phyloP scores from a whole-genome alignment of 495 filamentous ascomycete species.

The Filosporella fistucella region DNA sequence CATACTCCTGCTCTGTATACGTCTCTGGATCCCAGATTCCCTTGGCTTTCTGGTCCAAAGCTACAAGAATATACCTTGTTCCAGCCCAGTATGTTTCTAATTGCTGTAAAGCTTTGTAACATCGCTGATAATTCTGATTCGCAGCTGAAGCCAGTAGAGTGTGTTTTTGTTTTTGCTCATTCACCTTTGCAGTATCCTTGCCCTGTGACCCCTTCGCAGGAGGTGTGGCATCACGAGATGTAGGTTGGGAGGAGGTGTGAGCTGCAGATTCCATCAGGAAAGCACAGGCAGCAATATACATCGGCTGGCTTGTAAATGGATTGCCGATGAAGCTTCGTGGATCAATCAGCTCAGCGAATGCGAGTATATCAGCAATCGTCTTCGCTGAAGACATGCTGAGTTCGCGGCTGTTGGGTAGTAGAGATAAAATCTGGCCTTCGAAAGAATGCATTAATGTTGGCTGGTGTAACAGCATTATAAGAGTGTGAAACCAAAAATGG shows the following conservation, averaged over 20 bases:
- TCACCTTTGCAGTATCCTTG: constrained; percentile 23
- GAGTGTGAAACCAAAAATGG: constrained; percentile 87
- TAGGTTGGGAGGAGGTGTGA: constrained; percentile 50
- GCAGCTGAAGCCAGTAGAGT: constrained; percentile 69
- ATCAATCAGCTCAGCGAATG: constrained; percentile 74
- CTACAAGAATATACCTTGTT: constrained; percentile 79
- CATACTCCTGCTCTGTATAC: constrained; percentile 73
- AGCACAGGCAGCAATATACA: constrained; percentile 84
- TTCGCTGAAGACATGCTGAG: constrained; percentile 85
- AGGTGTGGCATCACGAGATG: constrained; percentile 47
- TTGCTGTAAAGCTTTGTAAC: constrained; percentile 73
- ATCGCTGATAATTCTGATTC: constrained; percentile 74
- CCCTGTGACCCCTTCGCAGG: constrained; percentile 9
- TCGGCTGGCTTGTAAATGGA: constrained; percentile 83
- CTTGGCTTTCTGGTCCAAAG: constrained; percentile 81
- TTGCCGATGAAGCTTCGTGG: constrained; percentile 78
- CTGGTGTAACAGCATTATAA: constrained; percentile 80
- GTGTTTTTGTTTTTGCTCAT: constrained; percentile 58
- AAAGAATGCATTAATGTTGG: constrained; percentile 75
- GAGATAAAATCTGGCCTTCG: constrained; percentile 59
- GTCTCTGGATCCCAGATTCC: constrained; percentile 78
- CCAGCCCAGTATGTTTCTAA: constrained; percentile 79
- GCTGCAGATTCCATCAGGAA: constrained; percentile 72
- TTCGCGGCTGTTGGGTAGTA: constrained; percentile 73
- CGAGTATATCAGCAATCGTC: constrained; percentile 80